Conservation (phyloP, 2,329 filamentous ascomycete species). For the Ophiostoma pallidulum region DNA sequence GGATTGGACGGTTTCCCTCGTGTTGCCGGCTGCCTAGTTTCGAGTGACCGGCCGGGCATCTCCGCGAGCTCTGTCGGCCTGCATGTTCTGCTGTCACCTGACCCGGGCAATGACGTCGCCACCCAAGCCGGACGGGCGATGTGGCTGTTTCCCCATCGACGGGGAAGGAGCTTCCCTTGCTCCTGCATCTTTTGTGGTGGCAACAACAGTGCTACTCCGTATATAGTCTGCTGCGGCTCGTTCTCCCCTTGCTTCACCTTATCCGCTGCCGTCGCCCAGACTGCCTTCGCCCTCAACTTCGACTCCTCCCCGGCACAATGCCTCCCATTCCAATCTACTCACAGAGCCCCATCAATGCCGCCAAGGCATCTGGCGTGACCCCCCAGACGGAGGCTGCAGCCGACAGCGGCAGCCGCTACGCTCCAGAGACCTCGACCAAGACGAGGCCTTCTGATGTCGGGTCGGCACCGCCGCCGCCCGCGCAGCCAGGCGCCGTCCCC, state of each 20-base stretch:
- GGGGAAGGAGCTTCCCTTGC: background rate
- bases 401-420: constrained; percentile 15
- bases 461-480: constrained; percentile 30
- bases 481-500: constrained; percentile 39
- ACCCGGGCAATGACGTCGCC: constrained; percentile 14
- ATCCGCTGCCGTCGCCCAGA: background rate
- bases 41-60: background rate
- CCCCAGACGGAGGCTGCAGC: constrained; percentile 30
- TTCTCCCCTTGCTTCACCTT: background rate
- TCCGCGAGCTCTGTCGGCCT: background rate
- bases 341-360: constrained; percentile 48
- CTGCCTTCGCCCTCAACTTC: no score
- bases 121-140: constrained; percentile 1
- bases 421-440: constrained; percentile 9
- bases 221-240: no score
- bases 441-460: constrained; percentile 4
- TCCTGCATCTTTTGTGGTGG: no score
- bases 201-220: background rate
- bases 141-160: background rate
- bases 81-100: constrained; percentile 5
- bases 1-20: no score
- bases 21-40: background rate
- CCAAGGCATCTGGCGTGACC: constrained; percentile 41
- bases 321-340: constrained; percentile 52
- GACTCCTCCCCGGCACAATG: constrained; percentile 30